phyloP scores from a whole-genome alignment of 306 rosid genomes.

The Casuarina equisetifolia region DNA sequence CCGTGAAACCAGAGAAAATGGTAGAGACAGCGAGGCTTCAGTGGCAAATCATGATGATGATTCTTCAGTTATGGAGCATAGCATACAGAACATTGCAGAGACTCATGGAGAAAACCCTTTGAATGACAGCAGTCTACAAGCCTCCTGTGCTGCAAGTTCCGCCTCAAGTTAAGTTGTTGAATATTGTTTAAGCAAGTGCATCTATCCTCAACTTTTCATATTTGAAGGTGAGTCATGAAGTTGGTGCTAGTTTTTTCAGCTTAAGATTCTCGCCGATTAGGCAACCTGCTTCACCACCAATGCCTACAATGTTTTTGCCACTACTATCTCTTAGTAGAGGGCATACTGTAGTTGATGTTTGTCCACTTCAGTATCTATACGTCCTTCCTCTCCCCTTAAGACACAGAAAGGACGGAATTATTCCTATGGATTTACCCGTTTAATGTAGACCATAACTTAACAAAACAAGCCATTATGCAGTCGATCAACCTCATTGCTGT shows the following conservation, averaged over 20 bases:
- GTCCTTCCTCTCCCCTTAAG: too few relatives aligned
- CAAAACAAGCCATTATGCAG: not conserved
- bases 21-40: conserved; percentile 30
- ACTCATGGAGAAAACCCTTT: conserved; percentile 38
- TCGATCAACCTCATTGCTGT: conserved; percentile 8
- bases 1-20: conserved; percentile 49
- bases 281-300: not conserved
- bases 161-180: conserved; percentile 38
- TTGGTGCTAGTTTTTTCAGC: conserved; percentile 3
- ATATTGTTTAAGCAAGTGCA: conserved; percentile 39
- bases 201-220: conserved; percentile 65
- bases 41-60: conserved; percentile 34
- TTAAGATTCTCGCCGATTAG: not conserved
- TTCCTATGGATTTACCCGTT: not conserved
- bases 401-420: not conserved
- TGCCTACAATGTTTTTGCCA: not conserved
- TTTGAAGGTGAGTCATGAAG: conserved; percentile 56
- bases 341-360: not conserved
- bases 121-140: conserved; percentile 29
- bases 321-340: not conserved
- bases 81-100: conserved; percentile 40
- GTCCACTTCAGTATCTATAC: too few relatives aligned
- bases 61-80: conserved; percentile 35
- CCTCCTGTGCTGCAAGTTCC: conserved; percentile 53
- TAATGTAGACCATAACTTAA: too few relatives aligned